Percentiles rank a stretch among this genome's conserved stretches.
Conservation (phyloP, 2,329 filamentous ascomycete species). For the Aspergillus terreus region DNA sequence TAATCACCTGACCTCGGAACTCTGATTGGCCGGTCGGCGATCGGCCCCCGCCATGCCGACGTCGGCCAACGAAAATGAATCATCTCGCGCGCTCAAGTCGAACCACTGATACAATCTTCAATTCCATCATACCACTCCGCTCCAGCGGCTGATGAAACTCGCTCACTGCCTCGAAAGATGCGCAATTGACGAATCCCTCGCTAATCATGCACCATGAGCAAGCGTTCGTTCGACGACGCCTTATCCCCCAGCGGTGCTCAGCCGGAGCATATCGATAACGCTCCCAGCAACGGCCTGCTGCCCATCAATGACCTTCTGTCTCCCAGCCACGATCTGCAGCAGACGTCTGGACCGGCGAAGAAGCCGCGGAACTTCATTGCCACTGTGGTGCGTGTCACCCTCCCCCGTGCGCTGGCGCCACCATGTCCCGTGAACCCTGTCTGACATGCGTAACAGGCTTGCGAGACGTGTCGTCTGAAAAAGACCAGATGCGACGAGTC, state of each 20-base stretch:
- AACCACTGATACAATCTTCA: not conserved
- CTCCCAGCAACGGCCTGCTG: constrained; percentile 22
- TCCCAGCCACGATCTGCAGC: constrained; percentile 28
- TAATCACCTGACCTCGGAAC: not conserved
- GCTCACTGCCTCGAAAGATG: not conserved
- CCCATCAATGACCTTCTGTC: constrained; percentile 35
- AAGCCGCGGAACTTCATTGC: constrained; percentile 39
- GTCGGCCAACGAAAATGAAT: not conserved
- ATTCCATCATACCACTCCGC: not conserved
- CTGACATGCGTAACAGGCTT: constrained; percentile 38
- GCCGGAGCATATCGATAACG: constrained; percentile 21
- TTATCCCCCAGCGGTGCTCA: constrained; percentile 22
- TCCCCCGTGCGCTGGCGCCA: not conserved
- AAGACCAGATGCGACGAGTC: constrained; percentile 56
- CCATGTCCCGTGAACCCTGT: not conserved
- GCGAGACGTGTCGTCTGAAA: constrained; percentile 51
- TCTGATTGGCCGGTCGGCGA: constrained; percentile 1
- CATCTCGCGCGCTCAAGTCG: not conserved
- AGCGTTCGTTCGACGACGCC: constrained; percentile 32
- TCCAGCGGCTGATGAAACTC: not conserved
- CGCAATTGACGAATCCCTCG: not conserved
- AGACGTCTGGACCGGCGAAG: constrained; percentile 24
- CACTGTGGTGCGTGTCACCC: constrained; percentile 28
- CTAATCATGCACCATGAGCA: constrained; percentile 35
- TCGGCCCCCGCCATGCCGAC: constrained; percentile 1